These are phyloP conservation scores for Grammothele lineata DNA, from an alignment of 768 basidiomycete genomes.

Conservation along the genomic window DNA sequence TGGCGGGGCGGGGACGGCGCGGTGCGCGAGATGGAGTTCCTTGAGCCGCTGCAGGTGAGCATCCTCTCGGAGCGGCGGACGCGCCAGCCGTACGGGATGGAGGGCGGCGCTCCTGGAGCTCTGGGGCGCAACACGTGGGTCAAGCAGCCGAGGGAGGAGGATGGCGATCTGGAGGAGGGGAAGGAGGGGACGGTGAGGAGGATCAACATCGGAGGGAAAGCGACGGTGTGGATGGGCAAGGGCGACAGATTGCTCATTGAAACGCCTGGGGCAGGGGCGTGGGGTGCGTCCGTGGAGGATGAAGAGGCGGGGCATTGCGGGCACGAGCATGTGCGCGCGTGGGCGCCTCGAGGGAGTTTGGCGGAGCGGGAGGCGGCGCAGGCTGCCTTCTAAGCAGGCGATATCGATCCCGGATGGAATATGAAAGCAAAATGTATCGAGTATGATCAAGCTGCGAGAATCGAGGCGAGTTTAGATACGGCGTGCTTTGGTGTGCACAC, in stretches of 20 bases:
- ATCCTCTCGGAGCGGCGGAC: constrained; percentile 89
- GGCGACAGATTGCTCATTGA: constrained; percentile 78
- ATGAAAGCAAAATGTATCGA: neutral
- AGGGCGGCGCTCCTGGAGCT: constrained; percentile 69
- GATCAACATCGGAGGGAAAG: constrained; percentile 90
- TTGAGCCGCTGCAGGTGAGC: constrained; percentile 79
- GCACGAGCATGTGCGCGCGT: constrained; percentile 36
- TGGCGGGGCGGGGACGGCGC: constrained; percentile 85
- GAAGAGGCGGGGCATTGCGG: constrained; percentile 26
- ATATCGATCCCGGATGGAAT: no score
- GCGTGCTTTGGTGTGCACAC: no score
- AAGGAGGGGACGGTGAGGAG: constrained; percentile 30
- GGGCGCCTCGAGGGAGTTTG: constrained; percentile 72
- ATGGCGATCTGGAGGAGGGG: constrained; percentile 56
- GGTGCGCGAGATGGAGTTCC: constrained; percentile 76
- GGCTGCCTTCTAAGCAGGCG: constrained; percentile 58
- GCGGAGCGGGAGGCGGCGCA: constrained; percentile 43
- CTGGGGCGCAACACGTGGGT: constrained; percentile 88
- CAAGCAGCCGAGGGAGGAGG: constrained; percentile 58
- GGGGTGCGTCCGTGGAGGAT: constrained; percentile 43
- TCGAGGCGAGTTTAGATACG: no score
- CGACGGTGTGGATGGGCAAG: constrained; percentile 83
- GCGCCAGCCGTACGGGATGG: constrained; percentile 80
- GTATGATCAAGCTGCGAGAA: no score
- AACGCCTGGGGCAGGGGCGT: constrained; percentile 90